phyloP scores from a whole-genome alignment of 345 rosid genomes.

The Boechera retrofracta region DNA sequence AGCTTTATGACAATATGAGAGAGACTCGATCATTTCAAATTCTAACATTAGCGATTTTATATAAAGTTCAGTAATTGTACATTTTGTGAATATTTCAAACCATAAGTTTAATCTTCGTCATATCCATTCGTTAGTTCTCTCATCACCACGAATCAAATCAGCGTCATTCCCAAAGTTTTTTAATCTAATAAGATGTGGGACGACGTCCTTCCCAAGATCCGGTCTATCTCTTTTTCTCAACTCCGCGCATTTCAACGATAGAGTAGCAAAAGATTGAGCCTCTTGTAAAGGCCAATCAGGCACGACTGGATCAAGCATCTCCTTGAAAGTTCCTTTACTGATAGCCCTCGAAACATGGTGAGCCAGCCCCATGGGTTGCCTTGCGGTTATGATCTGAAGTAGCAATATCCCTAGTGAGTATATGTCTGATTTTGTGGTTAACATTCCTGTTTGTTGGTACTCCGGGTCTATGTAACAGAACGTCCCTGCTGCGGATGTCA shows the following conservation, averaged over 20 bases:
- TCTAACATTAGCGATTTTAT: not conserved
- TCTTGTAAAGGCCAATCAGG: constrained; percentile 75
- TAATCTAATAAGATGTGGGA: constrained; percentile 73
- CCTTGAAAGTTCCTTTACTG: constrained; percentile 60
- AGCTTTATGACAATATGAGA: not conserved
- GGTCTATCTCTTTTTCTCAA: constrained; percentile 84
- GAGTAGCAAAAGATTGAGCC: constrained; percentile 57
- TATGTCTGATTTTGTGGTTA: constrained; percentile 75
- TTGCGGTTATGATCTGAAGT: constrained; percentile 80
- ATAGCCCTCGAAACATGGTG: constrained; percentile 72
- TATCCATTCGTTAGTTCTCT: not conserved
- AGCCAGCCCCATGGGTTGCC: constrained; percentile 78
- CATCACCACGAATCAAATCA: constrained; percentile 27
- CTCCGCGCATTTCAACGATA: constrained; percentile 68
- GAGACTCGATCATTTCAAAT: not conserved
- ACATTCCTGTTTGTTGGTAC: constrained; percentile 83
- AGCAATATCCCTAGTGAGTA: constrained; percentile 81
- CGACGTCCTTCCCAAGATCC: constrained; percentile 62
- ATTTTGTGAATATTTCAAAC: constrained; percentile 6
- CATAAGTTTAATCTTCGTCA: constrained; percentile 4
- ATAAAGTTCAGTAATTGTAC: not conserved
- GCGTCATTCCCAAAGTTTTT: constrained; percentile 50
- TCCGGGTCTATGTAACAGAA: constrained; percentile 92
- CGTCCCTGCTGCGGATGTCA: constrained; percentile 92
- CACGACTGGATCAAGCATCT: constrained; percentile 67